These are phyloP conservation scores for Coprinopsis sp. DNA, from an alignment of 768 basidiomycete species.

Conservation along the genomic window DNA sequence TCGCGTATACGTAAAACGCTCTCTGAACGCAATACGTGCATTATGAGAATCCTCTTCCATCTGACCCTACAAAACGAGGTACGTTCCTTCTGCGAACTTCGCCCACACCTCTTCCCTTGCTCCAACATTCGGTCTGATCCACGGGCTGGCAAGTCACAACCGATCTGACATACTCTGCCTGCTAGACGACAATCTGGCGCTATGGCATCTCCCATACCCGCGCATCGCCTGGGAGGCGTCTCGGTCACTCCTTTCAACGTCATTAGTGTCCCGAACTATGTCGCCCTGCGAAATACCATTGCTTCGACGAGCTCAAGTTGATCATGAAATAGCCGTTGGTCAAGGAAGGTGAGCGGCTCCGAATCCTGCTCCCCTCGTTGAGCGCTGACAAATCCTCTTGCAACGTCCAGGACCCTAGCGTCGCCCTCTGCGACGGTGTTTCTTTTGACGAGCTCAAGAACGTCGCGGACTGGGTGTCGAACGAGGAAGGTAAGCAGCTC, in stretches of 20 bases:
- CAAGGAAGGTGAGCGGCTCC: too few species aligned
- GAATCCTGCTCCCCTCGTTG: too few species aligned
- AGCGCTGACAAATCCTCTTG: too few species aligned
- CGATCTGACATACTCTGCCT: too few species aligned
- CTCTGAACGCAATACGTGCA: conserved; percentile 71
- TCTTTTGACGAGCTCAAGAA: conserved; percentile 39
- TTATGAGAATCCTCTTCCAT: conserved; percentile 84
- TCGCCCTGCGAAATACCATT: too few species aligned
- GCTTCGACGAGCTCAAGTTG: too few species aligned
- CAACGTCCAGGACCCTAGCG: too few species aligned
- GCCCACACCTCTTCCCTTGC: not conserved
- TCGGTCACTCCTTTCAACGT: conserved; percentile 28
- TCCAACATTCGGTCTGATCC: too few species aligned
- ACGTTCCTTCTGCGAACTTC: too few species aligned
- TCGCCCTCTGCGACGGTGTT: conserved; percentile 55
- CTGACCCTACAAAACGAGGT: conserved; percentile 88
- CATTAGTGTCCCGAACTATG: conserved; percentile 47
- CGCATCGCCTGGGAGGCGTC: conserved; percentile 46
- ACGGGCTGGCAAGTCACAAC: too few species aligned
- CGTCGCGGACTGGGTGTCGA: conserved; percentile 64
- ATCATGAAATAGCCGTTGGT: too few species aligned
- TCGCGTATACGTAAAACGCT: conserved; percentile 53
- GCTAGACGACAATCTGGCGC: conserved; percentile 77
- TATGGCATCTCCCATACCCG: conserved; percentile 76
- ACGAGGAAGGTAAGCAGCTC: conserved; percentile 60